These are phyloP conservation scores for Fusarium sp. DNA, from an alignment of 2,329 filamentous ascomycete genomes.

Conservation along the genomic window DNA sequence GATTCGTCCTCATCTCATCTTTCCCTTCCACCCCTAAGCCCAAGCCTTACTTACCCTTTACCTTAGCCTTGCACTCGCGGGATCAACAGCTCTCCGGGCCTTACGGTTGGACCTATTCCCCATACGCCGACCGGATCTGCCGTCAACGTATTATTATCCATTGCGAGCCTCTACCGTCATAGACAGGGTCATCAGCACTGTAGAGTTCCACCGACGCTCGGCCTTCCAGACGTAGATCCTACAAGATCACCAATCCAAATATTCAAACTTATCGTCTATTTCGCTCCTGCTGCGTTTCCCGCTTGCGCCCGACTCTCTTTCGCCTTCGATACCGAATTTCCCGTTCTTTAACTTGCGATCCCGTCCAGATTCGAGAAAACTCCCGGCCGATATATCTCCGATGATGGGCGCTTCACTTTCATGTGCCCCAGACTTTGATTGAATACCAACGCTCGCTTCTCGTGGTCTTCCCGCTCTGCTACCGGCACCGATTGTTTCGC, in stretches of 20 bases:
- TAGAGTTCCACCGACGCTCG: constrained; percentile 32
- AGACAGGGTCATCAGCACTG: constrained; percentile 21
- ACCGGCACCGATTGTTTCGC: constrained; percentile 35
- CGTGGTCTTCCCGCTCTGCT: constrained; percentile 33
- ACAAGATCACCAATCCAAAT: constrained; percentile 15
- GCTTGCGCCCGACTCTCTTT: constrained; percentile 23
- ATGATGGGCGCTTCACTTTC: constrained; percentile 50
- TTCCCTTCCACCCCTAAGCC: background rate
- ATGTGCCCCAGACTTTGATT: constrained; percentile 44
- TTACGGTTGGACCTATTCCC: background rate
- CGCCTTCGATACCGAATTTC: background rate
- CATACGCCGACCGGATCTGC: constrained; percentile 17
- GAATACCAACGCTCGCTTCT: constrained; percentile 44
- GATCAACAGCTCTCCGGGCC: constrained; percentile 8
- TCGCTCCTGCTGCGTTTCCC: background rate
- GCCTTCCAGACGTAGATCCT: constrained; percentile 32
- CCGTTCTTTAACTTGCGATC: constrained; percentile 3
- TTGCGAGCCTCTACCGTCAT: constrained; percentile 32
- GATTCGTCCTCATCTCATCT: constrained; percentile 2
- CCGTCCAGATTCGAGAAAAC: constrained; percentile 14
- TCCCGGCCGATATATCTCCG: constrained; percentile 38
- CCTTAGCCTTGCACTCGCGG: background rate
- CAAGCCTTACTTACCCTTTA: background rate
- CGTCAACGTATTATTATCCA: constrained; percentile 11
- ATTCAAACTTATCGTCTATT: constrained; percentile 10